Base-by-base conservation (phyloP, 192 early-diverging fungal species). In the Backusella psychrophila region DNA sequence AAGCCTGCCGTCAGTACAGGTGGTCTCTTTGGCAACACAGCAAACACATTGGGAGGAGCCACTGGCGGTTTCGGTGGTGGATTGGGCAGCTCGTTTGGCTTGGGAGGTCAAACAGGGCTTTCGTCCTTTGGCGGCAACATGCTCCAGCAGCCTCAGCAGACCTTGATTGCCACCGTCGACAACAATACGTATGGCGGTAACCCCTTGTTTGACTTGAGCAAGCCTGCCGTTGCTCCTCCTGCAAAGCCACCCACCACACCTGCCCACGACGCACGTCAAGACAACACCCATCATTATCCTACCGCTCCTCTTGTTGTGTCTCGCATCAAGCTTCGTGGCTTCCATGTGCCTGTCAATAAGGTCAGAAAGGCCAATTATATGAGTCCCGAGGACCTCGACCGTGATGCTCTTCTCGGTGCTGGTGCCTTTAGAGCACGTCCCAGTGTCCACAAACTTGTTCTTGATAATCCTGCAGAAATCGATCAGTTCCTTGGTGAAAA, bases 121-220 rank as follows among this genome's bases (percentile, higher is more conserved):
- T 75, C 77, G 7, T 79, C 82, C 19, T 82, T 84, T n/a, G 81
- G 81, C 46, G 77, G 83, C 44, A 79, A 81, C 67, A 79, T 76
- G 21, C 46, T 78, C 9, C 73, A 71, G 15, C 53, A 56, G 21
- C 53, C 53, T 1, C 79, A 63, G 14, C 56, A 63, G 23, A 6
- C 78, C 39, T 78, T 97, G 29, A 84, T 89, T 9, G 96, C 96
- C 1, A 86, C 88, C 31, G 91, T 98, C 67, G 95, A 96, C 73
- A 84, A 87, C 63, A 92, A 94, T 78, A 96, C 96, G 6, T 98
- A 97, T 80, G 97, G 97, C 33, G 82, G 84, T 63, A 95, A 91
- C 65, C 91, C 95, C 31, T 83, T 98, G 36, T 95, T 98, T 75
- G 85, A 90, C 75, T 83, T 69, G 23, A 71, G 56, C 8, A 63